Base-by-base conservation (phyloP, 1,284 basidiomycete species). In the Flammula alnicola region DNA sequence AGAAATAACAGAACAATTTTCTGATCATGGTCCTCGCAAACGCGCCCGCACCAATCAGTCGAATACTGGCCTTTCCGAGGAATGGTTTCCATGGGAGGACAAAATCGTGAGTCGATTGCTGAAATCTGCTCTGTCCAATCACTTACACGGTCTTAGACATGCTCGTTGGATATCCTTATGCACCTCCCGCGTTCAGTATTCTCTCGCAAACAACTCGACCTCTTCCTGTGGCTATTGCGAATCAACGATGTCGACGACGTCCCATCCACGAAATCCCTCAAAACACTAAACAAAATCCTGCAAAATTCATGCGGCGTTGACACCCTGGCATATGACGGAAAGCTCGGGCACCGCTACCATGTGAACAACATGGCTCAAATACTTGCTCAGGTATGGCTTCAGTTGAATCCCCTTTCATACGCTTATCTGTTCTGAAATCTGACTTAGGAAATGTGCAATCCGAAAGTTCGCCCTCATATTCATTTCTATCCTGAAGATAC, bases 111-210 rank as follows among this genome's bases (percentile, higher is more conserved):
- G 19, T 25, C 11, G 12, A 14, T n/a, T 19, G 6, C 19, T 27
- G 9, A 25, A 6, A 40, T 40, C 16, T 6, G 8, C 10, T 27
- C 38, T 16, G 22, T 25, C 10, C 8, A 14, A 12, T n/a, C 12
- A 5, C 27, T 9, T 16, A 27, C 16, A 40, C n/a, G 14, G 12
- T 27, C 1, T 9, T 36, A 72, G 70, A 59, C 64, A 2, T 71
- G 69, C 39, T 64, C 66, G 1, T 47, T 72, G 0, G 67, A 72
- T 37, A 61, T 71, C 9, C 33, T 72, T 0, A 68, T 65, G 62
- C 69, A 71, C 45, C 60, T 73, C 0, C 70, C 68, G 4, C 59
- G 63, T 2, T 71, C 69, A 1, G 61, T 63, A 4, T 72, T 71
- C 38, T 71, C 68, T 0, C 48, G 62, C 0, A 51, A 56, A 1